Evolutionary conservation across 495 filamentous ascomycete species (phyloP), one percentile per base, ranked within the genome.

Genomic region (Halenospora varia): DNA sequence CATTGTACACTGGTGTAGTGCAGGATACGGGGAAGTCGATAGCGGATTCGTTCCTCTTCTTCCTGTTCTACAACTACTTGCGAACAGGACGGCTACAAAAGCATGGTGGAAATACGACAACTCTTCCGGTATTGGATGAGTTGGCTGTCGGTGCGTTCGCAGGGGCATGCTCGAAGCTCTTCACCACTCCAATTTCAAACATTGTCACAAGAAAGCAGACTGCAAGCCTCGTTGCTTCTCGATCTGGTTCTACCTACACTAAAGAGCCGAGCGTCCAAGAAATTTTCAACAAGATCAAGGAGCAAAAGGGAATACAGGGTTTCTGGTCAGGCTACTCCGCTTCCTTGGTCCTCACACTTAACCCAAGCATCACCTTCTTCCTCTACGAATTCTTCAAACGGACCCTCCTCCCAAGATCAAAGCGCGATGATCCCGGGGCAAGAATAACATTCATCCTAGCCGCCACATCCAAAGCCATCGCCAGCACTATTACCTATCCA

Each of bases 271-370:
- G 73, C 18, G 80, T 85, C 2, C 69, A 73, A 2, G 77, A 86
- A 22, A 90, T 90, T 44, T 77, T 86, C 17, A 68, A 71, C 2
- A 74, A 81, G 39, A 93, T 96, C 49, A 70, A 73, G 10, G 55
- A 70, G 1, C 89, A 94, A 66, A 87, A 88, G 63, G 93, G 92
- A 0, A 51, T 93, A 8, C 63, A 67, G 19, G 92, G 92, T 0
- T 88, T 96, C 61, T 96, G 93, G 92, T 88, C 90, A 0, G 93
- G 93, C 2, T 96, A 96, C 70, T 88, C 87, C 11, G 91, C 91
- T 0, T 82, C 80, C 24, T 69, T 94, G 50, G 77, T 96, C 49
- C 70, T 97, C 26, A 92, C 92, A 0, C 74, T 96, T 0, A 96
- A 97, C 64, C 92, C 92, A 9, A 85, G 85, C 49, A 75, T 96